Conservation (phyloP, 2,329 filamentous ascomycete genomes). For the Botrytis medusae region DNA sequence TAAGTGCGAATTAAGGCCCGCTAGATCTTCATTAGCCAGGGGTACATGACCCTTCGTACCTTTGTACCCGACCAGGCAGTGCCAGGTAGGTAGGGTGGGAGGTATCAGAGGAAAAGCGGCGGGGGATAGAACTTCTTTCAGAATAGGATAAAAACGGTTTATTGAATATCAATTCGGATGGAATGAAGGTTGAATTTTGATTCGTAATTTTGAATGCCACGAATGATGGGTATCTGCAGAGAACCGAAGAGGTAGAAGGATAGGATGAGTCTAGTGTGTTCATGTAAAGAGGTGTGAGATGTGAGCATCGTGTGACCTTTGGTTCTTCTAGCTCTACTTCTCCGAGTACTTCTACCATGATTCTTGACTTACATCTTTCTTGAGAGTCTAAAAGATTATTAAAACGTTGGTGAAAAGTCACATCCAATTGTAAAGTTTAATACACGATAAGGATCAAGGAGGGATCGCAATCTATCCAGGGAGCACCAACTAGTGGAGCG, state of each 20-base stretch:
- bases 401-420: neutral
- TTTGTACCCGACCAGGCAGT: neutral
- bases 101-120: neutral
- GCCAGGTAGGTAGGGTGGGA: too few species aligned
- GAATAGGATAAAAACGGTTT: neutral
- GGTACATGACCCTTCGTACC: neutral
- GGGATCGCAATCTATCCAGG: neutral
- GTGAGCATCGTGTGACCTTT: neutral
- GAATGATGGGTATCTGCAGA: neutral
- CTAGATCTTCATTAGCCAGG: conserved; percentile 1
- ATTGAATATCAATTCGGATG: neutral
- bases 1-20: neutral
- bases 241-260: neutral
- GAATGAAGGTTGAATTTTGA: neutral
- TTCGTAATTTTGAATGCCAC: neutral
- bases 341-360: neutral
- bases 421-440: neutral
- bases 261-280: neutral
- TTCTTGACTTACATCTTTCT: neutral
- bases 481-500: neutral
- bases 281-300: neutral
- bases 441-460: neutral
- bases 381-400: neutral
- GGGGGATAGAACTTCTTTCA: neutral
- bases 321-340: neutral